phyloP scores from a whole-genome alignment of 495 filamentous ascomycete species.

The Podospora didyma region DNA sequence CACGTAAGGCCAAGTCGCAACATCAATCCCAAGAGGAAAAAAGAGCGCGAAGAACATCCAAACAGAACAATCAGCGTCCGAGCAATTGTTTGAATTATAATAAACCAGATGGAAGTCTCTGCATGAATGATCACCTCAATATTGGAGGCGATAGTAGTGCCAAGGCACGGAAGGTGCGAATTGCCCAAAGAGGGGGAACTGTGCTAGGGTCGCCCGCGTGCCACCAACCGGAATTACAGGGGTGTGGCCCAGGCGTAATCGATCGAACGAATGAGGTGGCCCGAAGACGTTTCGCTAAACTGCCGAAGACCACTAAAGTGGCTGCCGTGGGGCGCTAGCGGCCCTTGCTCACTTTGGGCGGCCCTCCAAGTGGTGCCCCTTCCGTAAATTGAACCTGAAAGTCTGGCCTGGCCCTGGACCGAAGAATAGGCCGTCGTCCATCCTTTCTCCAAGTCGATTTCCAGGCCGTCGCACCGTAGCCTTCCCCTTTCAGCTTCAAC shows the following conservation, averaged over 20 bases:
- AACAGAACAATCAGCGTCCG: too few relatives aligned
- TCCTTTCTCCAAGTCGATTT: conserved; percentile 20
- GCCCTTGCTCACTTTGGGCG: conserved; percentile 16
- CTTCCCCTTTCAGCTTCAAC: conserved; percentile 19
- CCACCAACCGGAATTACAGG: not conserved
- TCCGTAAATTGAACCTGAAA: conserved; percentile 27
- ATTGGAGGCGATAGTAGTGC: too few relatives aligned
- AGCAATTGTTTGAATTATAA: too few relatives aligned
- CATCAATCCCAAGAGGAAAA: too few relatives aligned
- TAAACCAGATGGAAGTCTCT: too few relatives aligned
- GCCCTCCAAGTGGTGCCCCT: conserved; percentile 25
- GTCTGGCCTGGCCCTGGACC: not conserved
- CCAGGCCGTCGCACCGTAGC: conserved; percentile 7
- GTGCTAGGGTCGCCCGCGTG: not conserved
- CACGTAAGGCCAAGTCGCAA: too few relatives aligned
- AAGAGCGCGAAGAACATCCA: too few relatives aligned
- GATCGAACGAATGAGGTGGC: conserved; percentile 19
- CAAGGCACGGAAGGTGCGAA: too few relatives aligned
- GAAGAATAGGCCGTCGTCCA: conserved; percentile 13
- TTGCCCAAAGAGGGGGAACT: not conserved
- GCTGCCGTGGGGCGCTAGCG: conserved; percentile 20
- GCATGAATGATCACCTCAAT: too few relatives aligned
- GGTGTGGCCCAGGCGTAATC: not conserved
- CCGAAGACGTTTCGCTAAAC: conserved; percentile 29
- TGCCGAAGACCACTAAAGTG: conserved; percentile 10